These are phyloP conservation scores for Leptodermis oblonga DNA, from an alignment of 257 asterid species.

Conservation along the genomic window DNA sequence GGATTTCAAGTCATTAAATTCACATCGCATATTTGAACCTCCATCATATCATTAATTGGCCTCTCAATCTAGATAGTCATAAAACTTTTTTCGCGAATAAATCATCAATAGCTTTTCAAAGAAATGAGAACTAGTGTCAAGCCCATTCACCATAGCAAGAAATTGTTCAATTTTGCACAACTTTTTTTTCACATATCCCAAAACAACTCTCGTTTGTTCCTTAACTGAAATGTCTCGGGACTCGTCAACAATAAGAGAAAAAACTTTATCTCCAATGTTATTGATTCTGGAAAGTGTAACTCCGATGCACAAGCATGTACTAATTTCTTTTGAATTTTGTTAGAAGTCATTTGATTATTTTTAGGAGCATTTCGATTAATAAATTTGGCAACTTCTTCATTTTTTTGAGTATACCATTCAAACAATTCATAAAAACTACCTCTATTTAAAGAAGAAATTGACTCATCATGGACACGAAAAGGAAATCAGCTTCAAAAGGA, in stretches of 20 bases:
- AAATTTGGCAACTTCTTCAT: not conserved
- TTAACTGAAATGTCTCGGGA: not conserved
- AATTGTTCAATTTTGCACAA: not conserved
- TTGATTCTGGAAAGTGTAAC: not conserved
- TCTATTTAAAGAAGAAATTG: not conserved
- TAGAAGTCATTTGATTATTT: not conserved
- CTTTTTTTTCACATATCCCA: not conserved
- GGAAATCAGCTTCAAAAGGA: not conserved
- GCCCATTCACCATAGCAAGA: too few species aligned
- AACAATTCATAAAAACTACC: not conserved
- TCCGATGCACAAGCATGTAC: not conserved
- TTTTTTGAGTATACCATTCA: too few species aligned
- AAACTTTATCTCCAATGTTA: not conserved
- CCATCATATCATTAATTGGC: too few species aligned
- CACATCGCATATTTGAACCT: too few species aligned
- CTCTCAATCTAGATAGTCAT: too few species aligned
- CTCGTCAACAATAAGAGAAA: not conserved
- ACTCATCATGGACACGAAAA: not conserved
- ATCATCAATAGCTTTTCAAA: too few species aligned
- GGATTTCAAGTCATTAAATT: too few species aligned
- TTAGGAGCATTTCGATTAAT: not conserved
- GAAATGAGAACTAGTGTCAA: too few species aligned
- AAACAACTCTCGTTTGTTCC: not conserved
- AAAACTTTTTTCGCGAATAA: too few species aligned
- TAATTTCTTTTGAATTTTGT: not conserved